Base-by-base conservation (phyloP, 2,329 filamentous ascomycete species). In the Fusarium sp. region DNA sequence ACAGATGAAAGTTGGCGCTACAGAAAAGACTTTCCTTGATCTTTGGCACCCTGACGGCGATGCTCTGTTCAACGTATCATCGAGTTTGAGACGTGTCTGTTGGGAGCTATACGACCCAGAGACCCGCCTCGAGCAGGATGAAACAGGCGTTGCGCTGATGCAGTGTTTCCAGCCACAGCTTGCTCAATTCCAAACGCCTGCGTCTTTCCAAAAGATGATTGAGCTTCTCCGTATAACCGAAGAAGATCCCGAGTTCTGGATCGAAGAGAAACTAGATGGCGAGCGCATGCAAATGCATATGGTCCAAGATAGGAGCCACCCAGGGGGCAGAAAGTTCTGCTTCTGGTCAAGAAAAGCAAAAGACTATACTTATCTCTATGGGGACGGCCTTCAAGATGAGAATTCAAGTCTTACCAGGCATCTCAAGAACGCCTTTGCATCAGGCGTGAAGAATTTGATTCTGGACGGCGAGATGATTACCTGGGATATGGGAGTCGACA, bases 401-500 rank as follows among this genome's bases (percentile, higher is more conserved):
- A 88, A 90, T 39, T 90, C 91, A 10, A 89, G 94, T 9, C 78
- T 98, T 51, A 97, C 95, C 0, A 86, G 93, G 33, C 90, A 97
- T 75, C 82, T 98, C 20, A 88, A 88, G 51, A 84, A 88, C 39
- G 93, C 93, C 0, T 98, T 99, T 76, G 83, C 89, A 4, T 81
- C 88, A 1, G 89, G 90, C 3, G 93, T 98, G 1, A 85, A 90
- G 17, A 97, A 92, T 74, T 85, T 97, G 67, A 97, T 99, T 48
- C 84, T 99, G 1, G 96, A 99, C 73, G 96, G 96, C 11, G 96
- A 99, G 77, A 99, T 99, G 96, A 94, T 99, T 58, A 97, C 94
- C 1, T 99, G 96, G 96, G 93, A 98, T 75, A 92, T 94, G 63
- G 88, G 90, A 42, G 84, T 91, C 48, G 91, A 97, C 79, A 91